phyloP scores from a whole-genome alignment of 2,329 filamentous ascomycete species.

The Xylaria sp. region DNA sequence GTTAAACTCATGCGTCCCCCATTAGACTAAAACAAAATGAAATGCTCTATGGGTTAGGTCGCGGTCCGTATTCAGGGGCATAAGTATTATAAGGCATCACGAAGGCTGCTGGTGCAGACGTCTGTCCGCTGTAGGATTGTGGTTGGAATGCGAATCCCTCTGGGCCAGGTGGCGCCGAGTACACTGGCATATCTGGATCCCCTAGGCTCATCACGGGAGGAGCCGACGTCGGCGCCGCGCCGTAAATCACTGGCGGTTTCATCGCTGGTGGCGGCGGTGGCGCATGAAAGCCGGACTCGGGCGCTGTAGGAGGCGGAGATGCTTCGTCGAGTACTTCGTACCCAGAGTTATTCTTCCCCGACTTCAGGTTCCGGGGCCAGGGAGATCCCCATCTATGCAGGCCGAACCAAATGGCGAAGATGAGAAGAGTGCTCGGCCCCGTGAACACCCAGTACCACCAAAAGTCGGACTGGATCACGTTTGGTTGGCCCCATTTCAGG shows the following conservation, averaged over 20 bases:
- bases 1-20: neutral
- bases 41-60: neutral
- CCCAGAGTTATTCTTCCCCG: neutral
- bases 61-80: conserved; percentile 2
- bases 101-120: conserved; percentile 17
- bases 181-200: neutral
- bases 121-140: neutral
- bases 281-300: neutral
- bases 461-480: conserved; percentile 24
- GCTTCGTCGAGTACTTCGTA: conserved; percentile 15
- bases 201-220: neutral
- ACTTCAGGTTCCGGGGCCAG: neutral
- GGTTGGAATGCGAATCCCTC: neutral
- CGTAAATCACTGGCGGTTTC: neutral
- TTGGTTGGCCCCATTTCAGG: conserved; percentile 21
- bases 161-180: neutral
- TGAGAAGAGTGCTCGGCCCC: conserved; percentile 16
- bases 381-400: conserved; percentile 21
- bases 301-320: conserved; percentile 2
- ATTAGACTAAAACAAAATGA: neutral
- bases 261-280: neutral
- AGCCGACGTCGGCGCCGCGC: conserved; percentile 1
- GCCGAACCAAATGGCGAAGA: conserved; percentile 32
- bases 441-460: conserved; percentile 34
- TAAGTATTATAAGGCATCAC: neutral